phyloP scores from a whole-genome alignment of 2,329 filamentous ascomycete genomes.

The Diplodia sapinea region DNA sequence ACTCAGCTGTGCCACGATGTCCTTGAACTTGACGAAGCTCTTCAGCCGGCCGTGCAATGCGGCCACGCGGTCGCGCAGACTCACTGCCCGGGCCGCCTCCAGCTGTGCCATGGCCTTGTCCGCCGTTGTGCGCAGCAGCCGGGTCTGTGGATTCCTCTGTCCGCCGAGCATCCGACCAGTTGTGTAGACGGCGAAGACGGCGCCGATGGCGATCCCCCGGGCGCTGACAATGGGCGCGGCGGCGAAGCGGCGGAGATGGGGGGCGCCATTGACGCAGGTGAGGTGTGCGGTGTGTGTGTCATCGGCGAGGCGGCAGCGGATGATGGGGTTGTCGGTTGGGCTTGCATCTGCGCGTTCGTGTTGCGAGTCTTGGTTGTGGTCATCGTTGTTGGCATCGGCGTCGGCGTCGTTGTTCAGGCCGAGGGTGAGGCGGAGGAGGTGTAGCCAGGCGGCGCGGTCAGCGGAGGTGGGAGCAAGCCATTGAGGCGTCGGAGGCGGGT shows the following conservation, averaged over 20 bases:
- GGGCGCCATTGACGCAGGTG: background rate
- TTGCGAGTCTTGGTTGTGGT: too few species aligned
- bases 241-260: slow-evolving; percentile 29
- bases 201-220: slow-evolving; percentile 32
- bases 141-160: slow-evolving; percentile 3
- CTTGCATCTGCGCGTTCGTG: too few species aligned
- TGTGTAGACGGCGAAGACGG: slow-evolving; percentile 32
- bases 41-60: background rate
- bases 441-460: too few species aligned
- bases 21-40: background rate
- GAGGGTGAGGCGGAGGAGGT: background rate
- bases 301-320: background rate
- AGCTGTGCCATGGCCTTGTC: slow-evolving; percentile 33
- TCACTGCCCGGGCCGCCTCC: slow-evolving; percentile 5
- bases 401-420: background rate
- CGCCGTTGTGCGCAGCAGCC: slow-evolving; percentile 22
- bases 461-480: background rate
- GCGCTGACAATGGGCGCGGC: slow-evolving; percentile 31
- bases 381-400: too few species aligned
- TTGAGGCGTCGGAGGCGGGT: background rate
- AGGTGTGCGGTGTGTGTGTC: background rate
- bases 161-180: slow-evolving; percentile 1
- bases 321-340: background rate
- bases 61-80: background rate
- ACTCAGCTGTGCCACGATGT: background rate